Evolutionary conservation across 2,329 filamentous ascomycete species (phyloP), one percentile per base, ranked within the genome.

Genomic region (Tympanopsis confertula): DNA sequence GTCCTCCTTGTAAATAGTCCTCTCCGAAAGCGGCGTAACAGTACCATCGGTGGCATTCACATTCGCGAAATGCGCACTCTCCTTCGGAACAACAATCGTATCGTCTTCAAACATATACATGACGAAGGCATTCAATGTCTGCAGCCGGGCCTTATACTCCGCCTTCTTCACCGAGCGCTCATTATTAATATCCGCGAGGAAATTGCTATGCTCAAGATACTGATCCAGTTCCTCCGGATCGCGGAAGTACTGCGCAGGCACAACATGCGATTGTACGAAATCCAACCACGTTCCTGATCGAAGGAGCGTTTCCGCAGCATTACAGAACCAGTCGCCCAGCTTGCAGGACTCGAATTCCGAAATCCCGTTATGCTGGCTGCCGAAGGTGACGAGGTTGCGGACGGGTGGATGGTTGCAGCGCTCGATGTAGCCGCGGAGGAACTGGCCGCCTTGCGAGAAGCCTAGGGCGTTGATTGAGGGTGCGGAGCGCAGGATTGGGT

Each of bases 121-220:
- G 44, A 84, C 86, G 45, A 96, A 82, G 48, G 81, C 82, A 50
- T 83, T 74, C 53, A 98, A 55, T 22, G 51, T 59, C 5, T 69
- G 70, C 35, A 98, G 47, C 52, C 89, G 83, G 48, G 71, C 58
- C 53, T 71, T 78, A 58, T 96, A 98, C 12, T 62, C 69, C 24
- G 59, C 50, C 50, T 87, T 94, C 72, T 93, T 94, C 39, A 64
- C 43, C 36, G 46, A 45, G 10, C 88, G 72, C 71, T 98, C 91
- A 57, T 96, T 96, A 61, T 98, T 98, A 61, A 96, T 81, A 54
- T 96, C 89, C 7, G 89, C 91, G 5, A 98, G 67, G 58, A 93
- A 95, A 55, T 88, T 89, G 49, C 84, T 91, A 53, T 76, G 57
- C 46, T 79, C 74, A 15, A 96, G 71, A 54, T 96, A 98, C 20